These are phyloP conservation scores for Leishmania braziliensis DNA, from an alignment of 208 protist species.

Conservation along the genomic window DNA sequence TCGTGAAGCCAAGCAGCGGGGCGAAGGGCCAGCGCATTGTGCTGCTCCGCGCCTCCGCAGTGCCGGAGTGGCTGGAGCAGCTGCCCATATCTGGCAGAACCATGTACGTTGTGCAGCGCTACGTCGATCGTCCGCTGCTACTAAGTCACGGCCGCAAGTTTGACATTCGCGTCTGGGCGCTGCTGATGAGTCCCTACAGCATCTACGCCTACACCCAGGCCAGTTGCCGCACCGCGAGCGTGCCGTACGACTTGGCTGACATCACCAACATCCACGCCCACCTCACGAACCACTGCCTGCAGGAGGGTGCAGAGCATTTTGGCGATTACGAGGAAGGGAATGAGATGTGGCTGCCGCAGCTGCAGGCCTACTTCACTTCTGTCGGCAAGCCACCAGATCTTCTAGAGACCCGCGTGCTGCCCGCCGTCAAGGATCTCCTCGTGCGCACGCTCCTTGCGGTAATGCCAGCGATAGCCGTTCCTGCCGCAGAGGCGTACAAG, in stretches of 20 bases:
- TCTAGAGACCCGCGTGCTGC: constrained; percentile 53
- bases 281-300: constrained; percentile 92
- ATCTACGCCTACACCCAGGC: constrained; percentile 86
- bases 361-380: constrained; percentile 54
- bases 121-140: constrained; percentile 86
- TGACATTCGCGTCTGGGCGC: constrained; percentile 88
- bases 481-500: constrained; percentile 54
- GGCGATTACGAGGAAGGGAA: constrained; percentile 84
- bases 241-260: constrained; percentile 53
- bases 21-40: constrained; percentile 80
- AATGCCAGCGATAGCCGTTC: constrained; percentile 52
- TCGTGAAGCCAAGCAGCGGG: constrained; percentile 87
- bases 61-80: constrained; percentile 46
- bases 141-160: constrained; percentile 84
- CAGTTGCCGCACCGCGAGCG: constrained; percentile 82
- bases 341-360: constrained; percentile 85
- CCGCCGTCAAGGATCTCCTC: constrained; percentile 71
- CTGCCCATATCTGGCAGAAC: constrained; percentile 20
- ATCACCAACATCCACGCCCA: constrained; percentile 58
- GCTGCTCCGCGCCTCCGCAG: constrained; percentile 39
- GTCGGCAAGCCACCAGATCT: constrained; percentile 40
- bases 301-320: constrained; percentile 56
- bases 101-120: constrained; percentile 84
- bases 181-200: constrained; percentile 59
- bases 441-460: constrained; percentile 70